Percentiles rank a stretch among this genome's conserved stretches.
phyloP scores from a whole-genome alignment of 805 yeast genomes.

The Yarrowia phangngaensis region DNA sequence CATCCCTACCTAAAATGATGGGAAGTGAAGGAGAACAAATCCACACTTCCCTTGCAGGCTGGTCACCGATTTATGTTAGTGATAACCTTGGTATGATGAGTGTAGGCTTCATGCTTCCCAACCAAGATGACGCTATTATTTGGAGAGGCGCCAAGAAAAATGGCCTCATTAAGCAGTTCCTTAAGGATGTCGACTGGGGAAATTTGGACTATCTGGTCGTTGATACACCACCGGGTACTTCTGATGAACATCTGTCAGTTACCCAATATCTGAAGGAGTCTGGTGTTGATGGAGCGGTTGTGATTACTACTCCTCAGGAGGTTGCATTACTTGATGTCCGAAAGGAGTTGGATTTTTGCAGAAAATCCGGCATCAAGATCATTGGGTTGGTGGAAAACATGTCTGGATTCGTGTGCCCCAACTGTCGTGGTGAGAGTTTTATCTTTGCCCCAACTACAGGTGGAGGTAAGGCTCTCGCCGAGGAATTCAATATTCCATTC shows the following conservation, averaged over 20 bases:
- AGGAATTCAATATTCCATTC: constrained; percentile 72
- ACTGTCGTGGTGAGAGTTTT: constrained; percentile 81
- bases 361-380: constrained; percentile 80
- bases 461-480: constrained; percentile 82
- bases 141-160: constrained; percentile 98
- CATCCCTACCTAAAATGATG: constrained; percentile 89
- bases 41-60: constrained; percentile 86
- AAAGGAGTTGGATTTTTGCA: constrained; percentile 91
- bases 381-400: constrained; percentile 93
- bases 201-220: constrained; percentile 71
- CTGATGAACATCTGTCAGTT: constrained; percentile 93
- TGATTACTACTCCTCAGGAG: constrained; percentile 97
- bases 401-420: constrained; percentile 98
- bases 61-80: constrained; percentile 95
- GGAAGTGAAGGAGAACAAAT: constrained; percentile 84
- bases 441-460: constrained; percentile 96
- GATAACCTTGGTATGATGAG: constrained; percentile 95
- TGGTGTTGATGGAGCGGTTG: constrained; percentile 91
- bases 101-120: constrained; percentile 91
- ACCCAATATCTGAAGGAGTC: constrained; percentile 81
- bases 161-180: constrained; percentile 85
- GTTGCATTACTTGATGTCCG: constrained; percentile 92
- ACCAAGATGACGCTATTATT: constrained; percentile 85
- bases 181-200: constrained; percentile 96
- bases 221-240: constrained; percentile 98